A percentile compares a stretch with the other conserved stretches of the same genome.
phyloP scores from a whole-genome alignment of 1,284 basidiomycete species.

The Boletus holoroseus region DNA sequence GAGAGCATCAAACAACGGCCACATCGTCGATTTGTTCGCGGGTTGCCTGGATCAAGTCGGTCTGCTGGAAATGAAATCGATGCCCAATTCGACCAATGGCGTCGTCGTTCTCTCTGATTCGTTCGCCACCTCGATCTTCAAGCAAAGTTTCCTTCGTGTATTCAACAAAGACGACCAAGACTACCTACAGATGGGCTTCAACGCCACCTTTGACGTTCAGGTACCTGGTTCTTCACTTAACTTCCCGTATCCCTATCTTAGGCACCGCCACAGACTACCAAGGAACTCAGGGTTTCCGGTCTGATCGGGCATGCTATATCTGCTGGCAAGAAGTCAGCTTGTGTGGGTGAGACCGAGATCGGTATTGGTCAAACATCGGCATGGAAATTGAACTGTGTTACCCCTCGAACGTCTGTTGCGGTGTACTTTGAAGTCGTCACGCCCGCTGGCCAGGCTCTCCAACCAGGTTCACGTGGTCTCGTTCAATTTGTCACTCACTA shows the following conservation, averaged over 20 bases:
- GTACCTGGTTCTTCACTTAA: constrained; percentile 38
- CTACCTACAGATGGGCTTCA: constrained; percentile 95
- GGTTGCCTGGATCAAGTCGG: constrained; percentile 99
- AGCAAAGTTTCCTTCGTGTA: constrained; percentile 92
- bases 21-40: constrained; percentile 92
- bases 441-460: constrained; percentile 92
- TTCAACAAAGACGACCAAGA: constrained; percentile 95
- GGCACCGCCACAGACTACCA: constrained; percentile 69
- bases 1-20: constrained; percentile 90
- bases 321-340: constrained; percentile 92
- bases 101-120: constrained; percentile 96
- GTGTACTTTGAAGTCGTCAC: constrained; percentile 99
- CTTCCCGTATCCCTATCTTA: neutral
- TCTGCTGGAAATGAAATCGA: constrained; percentile 93
- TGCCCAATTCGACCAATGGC: constrained; percentile 94
- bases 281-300: constrained; percentile 97
- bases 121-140: constrained; percentile 98
- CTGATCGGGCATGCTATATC: constrained; percentile 98
- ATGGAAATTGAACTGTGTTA: constrained; percentile 94
- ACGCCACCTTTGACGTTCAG: constrained; percentile 97
- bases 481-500: constrained; percentile 99
- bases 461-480: constrained; percentile 88
- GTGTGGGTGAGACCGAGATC: constrained; percentile 98
- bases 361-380: constrained; percentile 99
- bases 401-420: constrained; percentile 82